These are phyloP conservation scores for Trypanosoma rangeli DNA, from an alignment of 208 protist species.

Conservation along the genomic window DNA sequence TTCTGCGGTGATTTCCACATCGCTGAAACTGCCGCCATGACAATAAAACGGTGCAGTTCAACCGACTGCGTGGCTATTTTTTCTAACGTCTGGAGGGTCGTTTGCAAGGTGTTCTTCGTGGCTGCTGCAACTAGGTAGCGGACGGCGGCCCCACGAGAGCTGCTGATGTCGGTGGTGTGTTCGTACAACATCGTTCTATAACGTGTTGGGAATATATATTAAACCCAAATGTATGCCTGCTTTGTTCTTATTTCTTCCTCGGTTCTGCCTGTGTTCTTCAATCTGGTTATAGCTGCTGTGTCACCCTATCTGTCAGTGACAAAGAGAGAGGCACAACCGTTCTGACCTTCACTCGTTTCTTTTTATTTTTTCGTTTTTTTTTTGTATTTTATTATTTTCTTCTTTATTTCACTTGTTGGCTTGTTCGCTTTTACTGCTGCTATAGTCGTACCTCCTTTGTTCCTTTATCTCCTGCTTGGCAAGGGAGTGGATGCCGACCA, in stretches of 20 bases:
- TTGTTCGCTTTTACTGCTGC: constrained; percentile 7
- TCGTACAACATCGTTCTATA: constrained; percentile 67
- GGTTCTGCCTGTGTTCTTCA: not conserved
- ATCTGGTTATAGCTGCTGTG: not conserved
- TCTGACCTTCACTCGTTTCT: constrained; percentile 8
- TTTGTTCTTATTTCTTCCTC: not conserved
- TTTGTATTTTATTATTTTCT: not conserved
- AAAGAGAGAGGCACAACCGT: constrained; percentile 5
- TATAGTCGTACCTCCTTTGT: not conserved
- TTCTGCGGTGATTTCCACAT: constrained; percentile 28
- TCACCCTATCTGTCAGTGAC: not conserved
- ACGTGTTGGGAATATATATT: constrained; percentile 2
- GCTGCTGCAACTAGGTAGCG: constrained; percentile 71
- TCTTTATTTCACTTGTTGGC: constrained; percentile 2
- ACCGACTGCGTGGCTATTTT: constrained; percentile 55
- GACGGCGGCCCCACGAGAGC: constrained; percentile 63
- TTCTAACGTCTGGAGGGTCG: constrained; percentile 66
- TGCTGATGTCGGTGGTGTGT: constrained; percentile 71
- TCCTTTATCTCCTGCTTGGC: not conserved
- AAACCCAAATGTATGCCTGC: not conserved
- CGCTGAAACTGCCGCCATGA: constrained; percentile 36
- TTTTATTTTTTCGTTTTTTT: constrained; percentile 18
- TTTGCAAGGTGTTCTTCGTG: constrained; percentile 73
- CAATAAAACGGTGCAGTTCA: constrained; percentile 61
- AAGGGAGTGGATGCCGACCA: not conserved